Base-by-base conservation (phyloP, 768 basidiomycete species). In the Panaeolus cyanescens region DNA sequence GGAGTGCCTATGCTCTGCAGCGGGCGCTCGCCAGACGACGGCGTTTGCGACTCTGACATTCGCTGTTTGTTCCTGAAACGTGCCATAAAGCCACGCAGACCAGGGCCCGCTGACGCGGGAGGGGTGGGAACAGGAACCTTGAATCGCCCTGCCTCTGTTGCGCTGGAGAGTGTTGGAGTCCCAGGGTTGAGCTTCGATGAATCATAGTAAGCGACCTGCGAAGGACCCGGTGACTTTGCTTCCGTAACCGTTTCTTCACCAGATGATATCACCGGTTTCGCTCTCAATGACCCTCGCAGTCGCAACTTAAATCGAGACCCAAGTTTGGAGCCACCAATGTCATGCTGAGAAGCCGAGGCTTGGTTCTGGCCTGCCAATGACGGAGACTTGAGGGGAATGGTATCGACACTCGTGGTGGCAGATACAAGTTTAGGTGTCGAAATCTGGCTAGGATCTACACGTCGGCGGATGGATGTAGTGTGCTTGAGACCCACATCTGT, bases 51-150 rank as follows among this genome's bases (percentile, higher is more conserved):
- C 63, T 80, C 80, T 10, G 70, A 68, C 50, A 74, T 67, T 22
- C 79, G 70, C 58, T 78, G 79, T 62, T 80, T 82, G 63, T 81
- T 83, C 32, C 90, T 83, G 71, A 93, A 91, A 31, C 90, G 85
- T 30, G 91, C 85, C 84, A 94, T 92, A 72, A 94, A 88, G 13
- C 91, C 88, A 72, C 86, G 91, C 25, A 93, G 68, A 20, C 91
- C 88, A 32, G 92, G 92, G 19, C 87, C 81, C 28, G 89, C 84
- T 20, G 88, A 86, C 3, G 90, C 84, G 65, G 89, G 86, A n/a
- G 89, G 88, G 62, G 83, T 85, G 1, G 85, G 73, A 31, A 84
- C 72, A 19, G 84, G 74, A 3, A 83, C 79, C 69, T 86, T 89
- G 62, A 83, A 81, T 64, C 85, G 80, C 22, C 74, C 75, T 17